These are phyloP conservation scores for Helichrysum umbraculigerum DNA, from an alignment of 129 eudicot species.

Conservation along the genomic window DNA sequence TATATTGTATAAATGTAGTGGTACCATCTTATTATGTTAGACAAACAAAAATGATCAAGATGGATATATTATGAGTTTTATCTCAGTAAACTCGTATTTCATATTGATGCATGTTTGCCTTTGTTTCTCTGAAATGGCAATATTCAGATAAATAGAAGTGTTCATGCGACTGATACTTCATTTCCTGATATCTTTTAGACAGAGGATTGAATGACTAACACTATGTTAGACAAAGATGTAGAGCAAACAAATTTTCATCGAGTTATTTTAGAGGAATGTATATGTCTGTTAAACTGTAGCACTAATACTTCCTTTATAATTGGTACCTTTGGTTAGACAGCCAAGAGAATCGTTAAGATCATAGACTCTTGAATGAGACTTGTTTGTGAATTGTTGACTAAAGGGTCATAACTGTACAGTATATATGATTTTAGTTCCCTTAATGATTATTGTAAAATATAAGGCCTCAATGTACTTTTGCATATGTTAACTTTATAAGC, in stretches of 20 bases:
- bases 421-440: not conserved
- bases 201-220: not conserved
- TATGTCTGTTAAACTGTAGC: no score
- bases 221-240: not conserved
- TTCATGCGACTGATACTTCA: not conserved
- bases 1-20: constrained; percentile 25
- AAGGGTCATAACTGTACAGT: not conserved
- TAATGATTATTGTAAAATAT: no score
- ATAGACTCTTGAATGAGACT: not conserved
- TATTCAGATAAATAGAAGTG: not conserved
- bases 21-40: constrained; percentile 17
- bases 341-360: not conserved
- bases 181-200: not conserved
- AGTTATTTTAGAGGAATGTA: no score
- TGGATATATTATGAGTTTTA: not conserved
- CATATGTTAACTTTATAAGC: not conserved
- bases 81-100: not conserved
- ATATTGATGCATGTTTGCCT: not conserved
- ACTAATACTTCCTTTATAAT: no score
- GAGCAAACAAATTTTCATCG: no score
- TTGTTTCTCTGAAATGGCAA: not conserved
- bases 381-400: not conserved
- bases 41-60: constrained; percentile 1
- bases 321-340: no score
- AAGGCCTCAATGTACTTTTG: not conserved